These are phyloP conservation scores for Ogataea nakhonphanomensis DNA, from an alignment of 805 yeast species.

Conservation along the genomic window DNA sequence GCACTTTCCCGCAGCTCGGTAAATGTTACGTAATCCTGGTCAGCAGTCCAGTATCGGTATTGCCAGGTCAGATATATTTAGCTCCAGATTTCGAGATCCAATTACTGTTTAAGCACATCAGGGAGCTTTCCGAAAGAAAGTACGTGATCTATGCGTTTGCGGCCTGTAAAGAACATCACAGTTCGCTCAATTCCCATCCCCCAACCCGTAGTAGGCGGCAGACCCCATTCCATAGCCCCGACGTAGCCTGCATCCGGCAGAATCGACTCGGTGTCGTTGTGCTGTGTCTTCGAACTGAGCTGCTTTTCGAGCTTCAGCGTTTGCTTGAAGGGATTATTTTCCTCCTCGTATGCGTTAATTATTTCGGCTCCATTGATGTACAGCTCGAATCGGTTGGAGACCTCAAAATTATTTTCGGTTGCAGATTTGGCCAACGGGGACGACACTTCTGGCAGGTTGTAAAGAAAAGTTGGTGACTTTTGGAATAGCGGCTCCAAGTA, in stretches of 20 bases:
- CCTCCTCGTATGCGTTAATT: slow-evolving; percentile 95
- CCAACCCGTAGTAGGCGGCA: slow-evolving; percentile 99
- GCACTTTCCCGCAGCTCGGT: neutral
- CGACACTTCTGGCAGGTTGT: slow-evolving; percentile 77
- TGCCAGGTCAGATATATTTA: too few relatives aligned
- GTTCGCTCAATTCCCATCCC: slow-evolving; percentile 92
- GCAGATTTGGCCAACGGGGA: slow-evolving; percentile 86
- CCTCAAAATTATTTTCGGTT: slow-evolving; percentile 33
- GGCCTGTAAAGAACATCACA: slow-evolving; percentile 69
- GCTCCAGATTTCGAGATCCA: too few relatives aligned
- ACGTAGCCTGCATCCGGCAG: slow-evolving; percentile 72
- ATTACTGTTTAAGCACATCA: slow-evolving; percentile 62
- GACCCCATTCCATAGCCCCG: slow-evolving; percentile 80
- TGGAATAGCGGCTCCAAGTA: slow-evolving; percentile 65
- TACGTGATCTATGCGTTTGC: slow-evolving; percentile 69
- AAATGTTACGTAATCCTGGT: too few relatives aligned
- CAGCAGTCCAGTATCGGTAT: too few relatives aligned
- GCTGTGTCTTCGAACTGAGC: slow-evolving; percentile 42
- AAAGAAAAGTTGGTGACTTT: slow-evolving; percentile 63
- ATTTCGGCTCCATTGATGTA: slow-evolving; percentile 78
- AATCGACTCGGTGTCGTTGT: slow-evolving; percentile 57
- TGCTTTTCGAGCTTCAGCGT: slow-evolving; percentile 59
- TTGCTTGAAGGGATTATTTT: slow-evolving; percentile 81
- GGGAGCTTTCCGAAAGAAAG: slow-evolving; percentile 69
- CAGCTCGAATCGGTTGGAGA: slow-evolving; percentile 77